Conservation (phyloP, 2,329 filamentous ascomycete genomes). For the Claviceps humidiphila region DNA sequence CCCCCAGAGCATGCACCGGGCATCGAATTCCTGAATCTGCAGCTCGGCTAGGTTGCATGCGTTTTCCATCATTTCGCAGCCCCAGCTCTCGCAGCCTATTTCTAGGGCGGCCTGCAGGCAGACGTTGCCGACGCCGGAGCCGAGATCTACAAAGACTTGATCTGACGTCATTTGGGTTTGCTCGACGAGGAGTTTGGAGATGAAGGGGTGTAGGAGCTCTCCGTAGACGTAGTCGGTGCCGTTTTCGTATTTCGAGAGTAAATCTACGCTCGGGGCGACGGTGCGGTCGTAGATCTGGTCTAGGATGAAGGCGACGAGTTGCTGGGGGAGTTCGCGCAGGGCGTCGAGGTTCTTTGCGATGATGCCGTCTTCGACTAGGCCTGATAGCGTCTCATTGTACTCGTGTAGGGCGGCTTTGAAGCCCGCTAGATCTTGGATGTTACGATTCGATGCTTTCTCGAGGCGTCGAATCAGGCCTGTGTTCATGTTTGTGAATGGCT, state of each 20-base stretch:
- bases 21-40: slow-evolving; percentile 70
- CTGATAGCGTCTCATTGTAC: slow-evolving; percentile 62
- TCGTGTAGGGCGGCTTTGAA: slow-evolving; percentile 61
- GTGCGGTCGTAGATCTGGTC: slow-evolving; percentile 84
- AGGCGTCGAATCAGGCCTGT: slow-evolving; percentile 65
- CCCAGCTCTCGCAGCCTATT: slow-evolving; percentile 87
- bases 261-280: slow-evolving; percentile 77
- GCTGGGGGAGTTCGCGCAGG: slow-evolving; percentile 55
- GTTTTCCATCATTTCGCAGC: slow-evolving; percentile 91
- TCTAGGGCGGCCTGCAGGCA: slow-evolving; percentile 88
- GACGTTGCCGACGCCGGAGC: slow-evolving; percentile 92
- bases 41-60: slow-evolving; percentile 69
- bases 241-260: slow-evolving; percentile 72
- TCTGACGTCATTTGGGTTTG: slow-evolving; percentile 66
- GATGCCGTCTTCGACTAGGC: slow-evolving; percentile 54
- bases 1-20: slow-evolving; percentile 84
- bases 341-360: slow-evolving; percentile 59
- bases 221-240: slow-evolving; percentile 92
- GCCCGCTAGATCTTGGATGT: slow-evolving; percentile 48
- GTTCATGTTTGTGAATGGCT: slow-evolving; percentile 56
- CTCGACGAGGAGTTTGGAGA: slow-evolving; percentile 65
- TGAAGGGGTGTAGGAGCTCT: slow-evolving; percentile 75
- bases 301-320: slow-evolving; percentile 67
- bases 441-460: slow-evolving; percentile 57
- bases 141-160: slow-evolving; percentile 85